Conservation (phyloP, 176 grass and related monocot species). For the Carex myosuroides region DNA sequence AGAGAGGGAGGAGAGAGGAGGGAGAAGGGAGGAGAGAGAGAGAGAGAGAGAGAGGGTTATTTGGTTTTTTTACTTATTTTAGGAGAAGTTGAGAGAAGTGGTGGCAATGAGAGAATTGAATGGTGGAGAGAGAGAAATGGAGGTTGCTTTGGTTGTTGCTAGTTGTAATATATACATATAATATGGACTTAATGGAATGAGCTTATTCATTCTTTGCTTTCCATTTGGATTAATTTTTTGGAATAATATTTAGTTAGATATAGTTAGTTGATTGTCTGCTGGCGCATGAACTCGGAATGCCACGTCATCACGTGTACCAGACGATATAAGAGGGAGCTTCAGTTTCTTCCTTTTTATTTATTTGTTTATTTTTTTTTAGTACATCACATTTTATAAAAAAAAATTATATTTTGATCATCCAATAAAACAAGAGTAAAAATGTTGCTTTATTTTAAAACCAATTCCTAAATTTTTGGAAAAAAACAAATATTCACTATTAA, state of each 20-base stretch:
- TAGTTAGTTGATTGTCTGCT: background rate
- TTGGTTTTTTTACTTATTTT: constrained; percentile 31
- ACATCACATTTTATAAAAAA: too few relatives aligned
- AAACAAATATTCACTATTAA: too few relatives aligned
- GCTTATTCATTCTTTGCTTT: background rate
- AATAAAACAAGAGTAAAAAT: too few relatives aligned
- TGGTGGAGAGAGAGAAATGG: constrained; percentile 16
- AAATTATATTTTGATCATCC: too few relatives aligned
- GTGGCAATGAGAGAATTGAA: constrained; percentile 18
- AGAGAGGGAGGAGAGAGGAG: background rate
- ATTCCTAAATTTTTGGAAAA: too few relatives aligned
- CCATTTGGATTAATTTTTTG: background rate
- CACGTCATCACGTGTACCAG: background rate
- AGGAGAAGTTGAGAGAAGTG: constrained; percentile 7
- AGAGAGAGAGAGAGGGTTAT: background rate
- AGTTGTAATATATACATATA: background rate
- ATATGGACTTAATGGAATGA: background rate
- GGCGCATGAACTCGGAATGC: background rate
- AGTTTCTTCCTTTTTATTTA: background rate
- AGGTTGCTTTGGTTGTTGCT: background rate
- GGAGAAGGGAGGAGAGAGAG: background rate
- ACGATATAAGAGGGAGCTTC: background rate
- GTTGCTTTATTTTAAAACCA: too few relatives aligned
- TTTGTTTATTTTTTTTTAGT: background rate
- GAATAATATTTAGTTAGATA: background rate